Base-by-base conservation (phyloP, 2,329 filamentous ascomycete genomes). In the Botryosphaeria agaves region DNA sequence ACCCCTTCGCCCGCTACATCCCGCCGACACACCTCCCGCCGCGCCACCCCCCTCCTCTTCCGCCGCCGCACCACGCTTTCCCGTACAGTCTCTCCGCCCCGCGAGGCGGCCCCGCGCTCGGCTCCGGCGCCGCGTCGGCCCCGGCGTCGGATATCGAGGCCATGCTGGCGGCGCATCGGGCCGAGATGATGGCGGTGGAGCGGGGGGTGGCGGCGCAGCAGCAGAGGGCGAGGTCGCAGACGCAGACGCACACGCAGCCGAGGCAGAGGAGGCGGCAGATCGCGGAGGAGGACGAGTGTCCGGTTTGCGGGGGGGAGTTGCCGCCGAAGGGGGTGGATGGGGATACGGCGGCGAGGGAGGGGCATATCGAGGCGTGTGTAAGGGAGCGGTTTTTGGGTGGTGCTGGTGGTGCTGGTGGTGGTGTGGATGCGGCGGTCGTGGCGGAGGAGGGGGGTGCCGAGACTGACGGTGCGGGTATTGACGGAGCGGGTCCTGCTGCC, bases 281-380 rank as follows among this genome's bases (percentile, higher is more conserved):
- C 8, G 41, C 48, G 2, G 80, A 85, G 47, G 79, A 84, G 45
- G 79, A 85, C 45, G 76, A 82, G 42, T 87, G 80, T 37, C 79
- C 79, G 1, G 67, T 85, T 26, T 87, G 80, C 42, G 77, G 80
- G 43, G 55, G 61, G 21, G 76, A 83, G 51, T 61, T 84, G 3
- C 77, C 79, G 1, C 64, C 69, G 2, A 51, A 48, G 32, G 49
- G 43, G 4, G 41, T 45, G 1, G 38, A 49, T 15, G 50, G 49
- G 5, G 55, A 56, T 11, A 56, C 61, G 14, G 36, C 40, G 1
- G 44, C 47, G 3, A 49, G 62, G 16, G 56, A 59, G 36, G 44
- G 46, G 9, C 62, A 66, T 34, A 53, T 66, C 11, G 45, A 53
- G 31, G 45, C 50, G 8, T 61, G 57, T 32, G 55, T 61, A 9